Conservation (phyloP, 768 basidiomycete genomes). For the Naganishia onofrii region DNA sequence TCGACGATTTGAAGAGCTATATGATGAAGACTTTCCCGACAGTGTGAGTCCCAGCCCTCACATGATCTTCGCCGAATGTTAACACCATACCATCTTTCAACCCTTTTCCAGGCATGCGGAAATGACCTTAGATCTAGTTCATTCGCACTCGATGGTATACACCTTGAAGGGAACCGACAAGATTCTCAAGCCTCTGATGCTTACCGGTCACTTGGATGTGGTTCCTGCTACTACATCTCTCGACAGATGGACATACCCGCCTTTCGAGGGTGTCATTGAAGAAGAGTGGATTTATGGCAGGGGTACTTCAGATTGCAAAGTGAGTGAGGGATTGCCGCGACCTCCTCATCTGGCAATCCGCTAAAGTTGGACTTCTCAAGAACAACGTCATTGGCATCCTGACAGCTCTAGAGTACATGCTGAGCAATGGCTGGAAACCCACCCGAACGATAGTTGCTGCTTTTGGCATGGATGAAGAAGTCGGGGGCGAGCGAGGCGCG, state of each 20-base stretch:
- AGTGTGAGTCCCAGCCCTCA: slow-evolving; percentile 13
- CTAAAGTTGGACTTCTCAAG: neutral
- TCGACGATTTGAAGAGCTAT: slow-evolving; percentile 20
- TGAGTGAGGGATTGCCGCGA: neutral
- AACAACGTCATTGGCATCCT: slow-evolving; percentile 27
- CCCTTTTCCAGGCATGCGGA: slow-evolving; percentile 2
- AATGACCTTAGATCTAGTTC: slow-evolving; percentile 63
- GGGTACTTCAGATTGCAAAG: slow-evolving; percentile 67
- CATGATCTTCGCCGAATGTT: too few relatives aligned
- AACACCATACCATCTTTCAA: too few relatives aligned
- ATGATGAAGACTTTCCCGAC: slow-evolving; percentile 25
- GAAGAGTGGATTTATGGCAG: slow-evolving; percentile 48
- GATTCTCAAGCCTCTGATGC: slow-evolving; percentile 65
- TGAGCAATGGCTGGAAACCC: slow-evolving; percentile 23
- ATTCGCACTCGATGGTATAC: slow-evolving; percentile 71
- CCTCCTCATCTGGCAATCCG: neutral
- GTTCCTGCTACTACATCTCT: slow-evolving; percentile 66
- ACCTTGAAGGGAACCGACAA: slow-evolving; percentile 67
- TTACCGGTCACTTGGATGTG: slow-evolving; percentile 57
- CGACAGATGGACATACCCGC: slow-evolving; percentile 63
- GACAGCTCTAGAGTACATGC: slow-evolving; percentile 29
- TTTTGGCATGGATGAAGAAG: slow-evolving; percentile 30
- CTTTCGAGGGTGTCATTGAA: slow-evolving; percentile 59
- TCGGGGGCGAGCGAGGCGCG: slow-evolving; percentile 45
- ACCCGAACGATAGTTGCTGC: slow-evolving; percentile 23